A percentile compares a stretch with the other conserved stretches of the same genome.
phyloP scores from a whole-genome alignment of 768 basidiomycete species.

The Calocera viscosa region DNA sequence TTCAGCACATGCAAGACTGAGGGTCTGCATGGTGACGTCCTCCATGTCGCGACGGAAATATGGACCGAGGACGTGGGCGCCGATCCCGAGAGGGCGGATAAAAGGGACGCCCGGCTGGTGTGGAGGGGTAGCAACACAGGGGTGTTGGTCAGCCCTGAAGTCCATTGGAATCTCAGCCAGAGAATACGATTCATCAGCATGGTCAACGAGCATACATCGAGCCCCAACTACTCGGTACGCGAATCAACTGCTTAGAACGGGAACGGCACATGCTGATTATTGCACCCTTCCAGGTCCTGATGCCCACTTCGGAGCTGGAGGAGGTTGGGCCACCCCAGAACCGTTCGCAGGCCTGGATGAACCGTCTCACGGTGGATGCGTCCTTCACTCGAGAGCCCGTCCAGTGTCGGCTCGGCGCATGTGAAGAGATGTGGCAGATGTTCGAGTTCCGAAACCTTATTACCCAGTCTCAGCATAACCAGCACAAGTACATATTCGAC shows the following conservation, averaged over 20 bases:
- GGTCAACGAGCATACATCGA: too few relatives aligned
- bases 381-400: slow-evolving; percentile 39
- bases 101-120: slow-evolving; percentile 44
- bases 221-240: too few relatives aligned
- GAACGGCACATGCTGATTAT: too few relatives aligned
- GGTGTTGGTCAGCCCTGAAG: too few relatives aligned
- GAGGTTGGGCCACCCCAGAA: too few relatives aligned
- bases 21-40: slow-evolving; percentile 49
- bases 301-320: too few relatives aligned
- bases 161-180: too few relatives aligned
- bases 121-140: slow-evolving; percentile 43
- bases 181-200: too few relatives aligned
- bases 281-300: too few relatives aligned
- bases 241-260: too few relatives aligned
- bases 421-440: slow-evolving; percentile 33
- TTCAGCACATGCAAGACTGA: too few relatives aligned
- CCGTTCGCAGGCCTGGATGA: slow-evolving; percentile 24
- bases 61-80: slow-evolving; percentile 36
- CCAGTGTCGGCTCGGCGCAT: slow-evolving; percentile 35
- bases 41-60: slow-evolving; percentile 35
- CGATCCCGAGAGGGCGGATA: slow-evolving; percentile 42
- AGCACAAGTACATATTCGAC: slow-evolving; percentile 41
- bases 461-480: slow-evolving; percentile 36
- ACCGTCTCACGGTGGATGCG: slow-evolving; percentile 47
- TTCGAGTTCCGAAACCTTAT: slow-evolving; percentile 43